Evolutionary conservation across 176 grass and related monocot genomes (phyloP).

Genomic region (Avena atlantica): DNA sequence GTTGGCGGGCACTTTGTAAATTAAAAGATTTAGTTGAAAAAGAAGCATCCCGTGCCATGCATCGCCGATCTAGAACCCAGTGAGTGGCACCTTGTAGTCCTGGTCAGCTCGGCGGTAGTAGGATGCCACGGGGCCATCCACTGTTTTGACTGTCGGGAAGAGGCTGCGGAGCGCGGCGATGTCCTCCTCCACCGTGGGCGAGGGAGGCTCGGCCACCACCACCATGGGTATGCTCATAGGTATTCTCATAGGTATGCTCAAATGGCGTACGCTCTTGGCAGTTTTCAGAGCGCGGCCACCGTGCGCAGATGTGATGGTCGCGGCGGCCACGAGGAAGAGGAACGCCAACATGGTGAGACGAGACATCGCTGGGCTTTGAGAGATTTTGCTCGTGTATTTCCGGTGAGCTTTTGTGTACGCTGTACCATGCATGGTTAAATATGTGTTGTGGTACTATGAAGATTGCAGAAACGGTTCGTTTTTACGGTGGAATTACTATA

Average conservation of each 20-base stretch:
- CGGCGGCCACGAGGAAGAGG: constrained; percentile 13
- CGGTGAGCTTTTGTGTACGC: not conserved
- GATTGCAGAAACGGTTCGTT: not conserved
- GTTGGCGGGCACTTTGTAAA: not conserved
- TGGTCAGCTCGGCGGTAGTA: not conserved
- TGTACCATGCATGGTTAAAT: not conserved
- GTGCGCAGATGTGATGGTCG: not conserved
- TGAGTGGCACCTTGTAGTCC: not conserved
- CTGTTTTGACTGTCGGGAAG: not conserved
- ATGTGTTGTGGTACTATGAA: not conserved
- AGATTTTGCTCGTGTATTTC: not conserved
- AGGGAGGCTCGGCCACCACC: not conserved
- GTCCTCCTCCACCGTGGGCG: not conserved
- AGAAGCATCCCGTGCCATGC: not conserved
- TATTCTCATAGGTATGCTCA: not conserved
- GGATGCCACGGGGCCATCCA: not conserved
- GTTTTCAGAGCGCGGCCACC: not conserved
- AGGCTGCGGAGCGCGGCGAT: not conserved
- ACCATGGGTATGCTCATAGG: not conserved
- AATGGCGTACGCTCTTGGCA: not conserved
- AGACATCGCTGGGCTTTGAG: not conserved
- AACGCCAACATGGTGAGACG: not conserved
- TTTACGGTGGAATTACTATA: not conserved
- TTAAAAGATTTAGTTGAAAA: not conserved
- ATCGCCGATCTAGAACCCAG: not conserved